These are phyloP conservation scores for Orychophragmus violaceus DNA, from an alignment of 345 rosid genomes.

Conservation along the genomic window DNA sequence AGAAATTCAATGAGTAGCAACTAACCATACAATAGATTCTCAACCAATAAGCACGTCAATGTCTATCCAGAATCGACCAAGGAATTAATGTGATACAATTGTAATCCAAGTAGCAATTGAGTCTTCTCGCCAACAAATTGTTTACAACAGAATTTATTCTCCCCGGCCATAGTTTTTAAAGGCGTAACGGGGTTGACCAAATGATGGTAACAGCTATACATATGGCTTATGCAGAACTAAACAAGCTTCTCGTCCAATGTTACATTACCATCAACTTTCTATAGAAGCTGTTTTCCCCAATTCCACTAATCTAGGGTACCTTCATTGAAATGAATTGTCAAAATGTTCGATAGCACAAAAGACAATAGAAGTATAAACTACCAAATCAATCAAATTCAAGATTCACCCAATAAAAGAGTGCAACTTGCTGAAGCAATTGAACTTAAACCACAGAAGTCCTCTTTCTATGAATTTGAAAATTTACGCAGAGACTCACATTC, in stretches of 20 bases:
- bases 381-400: too few relatives aligned
- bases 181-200: not conserved
- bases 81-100: not conserved
- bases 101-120: not conserved
- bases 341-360: not conserved
- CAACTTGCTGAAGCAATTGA: constrained; percentile 6
- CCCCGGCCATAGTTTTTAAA: not conserved
- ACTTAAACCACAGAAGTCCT: not conserved
- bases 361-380: not conserved
- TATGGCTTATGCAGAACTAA: not conserved
- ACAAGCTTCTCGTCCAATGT: not conserved
- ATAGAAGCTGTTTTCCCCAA: not conserved
- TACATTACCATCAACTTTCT: not conserved
- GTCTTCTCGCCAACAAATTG: not conserved
- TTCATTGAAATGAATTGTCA: not conserved
- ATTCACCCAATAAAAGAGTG: not conserved
- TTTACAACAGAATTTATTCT: not conserved
- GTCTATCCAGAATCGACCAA: not conserved
- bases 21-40: not conserved
- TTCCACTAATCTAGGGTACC: constrained; percentile 16
- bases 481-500: constrained; percentile 53
- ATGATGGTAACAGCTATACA: constrained; percentile 6
- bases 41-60: constrained; percentile 17
- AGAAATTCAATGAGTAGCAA: constrained; percentile 5
- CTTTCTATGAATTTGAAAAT: not conserved